phyloP scores from a whole-genome alignment of 306 rosid species.

The Vachellia collinsii region DNA sequence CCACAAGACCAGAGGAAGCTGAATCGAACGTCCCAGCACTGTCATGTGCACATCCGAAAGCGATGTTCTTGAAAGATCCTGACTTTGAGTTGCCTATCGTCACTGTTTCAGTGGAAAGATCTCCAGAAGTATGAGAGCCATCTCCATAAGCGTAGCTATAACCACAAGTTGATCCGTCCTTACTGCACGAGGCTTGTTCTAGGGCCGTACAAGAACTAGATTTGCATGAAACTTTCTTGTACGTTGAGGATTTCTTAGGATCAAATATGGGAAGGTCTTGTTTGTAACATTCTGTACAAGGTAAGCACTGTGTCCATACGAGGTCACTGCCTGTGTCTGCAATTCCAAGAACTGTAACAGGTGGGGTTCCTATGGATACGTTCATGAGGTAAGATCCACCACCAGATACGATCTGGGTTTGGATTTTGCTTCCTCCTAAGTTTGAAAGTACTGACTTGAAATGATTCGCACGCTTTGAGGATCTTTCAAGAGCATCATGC shows the following conservation, averaged over 20 bases:
- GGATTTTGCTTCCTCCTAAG: neutral
- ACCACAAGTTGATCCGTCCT: constrained; percentile 10
- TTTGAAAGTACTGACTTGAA: constrained; percentile 10
- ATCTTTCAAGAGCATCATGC: constrained; percentile 41
- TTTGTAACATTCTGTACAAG: constrained; percentile 55
- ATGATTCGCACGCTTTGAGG: constrained; percentile 36
- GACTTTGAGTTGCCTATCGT: constrained; percentile 3
- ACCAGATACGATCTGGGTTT: constrained; percentile 19
- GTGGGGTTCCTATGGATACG: constrained; percentile 61
- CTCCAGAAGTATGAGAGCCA: constrained; percentile 46
- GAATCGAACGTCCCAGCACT: constrained; percentile 52
- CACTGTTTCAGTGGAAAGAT: constrained; percentile 50
- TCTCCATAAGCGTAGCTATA: constrained; percentile 53
- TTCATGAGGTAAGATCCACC: constrained; percentile 46
- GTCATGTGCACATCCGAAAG: constrained; percentile 55
- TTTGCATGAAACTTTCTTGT: constrained; percentile 32
- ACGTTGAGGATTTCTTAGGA: constrained; percentile 52
- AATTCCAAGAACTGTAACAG: constrained; percentile 43
- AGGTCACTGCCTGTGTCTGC: constrained; percentile 75
- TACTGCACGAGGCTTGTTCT: neutral
- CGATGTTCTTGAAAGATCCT: constrained; percentile 11
- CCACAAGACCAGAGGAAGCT: constrained; percentile 49
- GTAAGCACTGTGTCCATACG: constrained; percentile 67
- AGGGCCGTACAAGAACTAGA: constrained; percentile 31
- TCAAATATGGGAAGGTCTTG: constrained; percentile 53